phyloP scores from a whole-genome alignment of 805 yeast genomes.

The Dipodascopsis uninucleata region DNA sequence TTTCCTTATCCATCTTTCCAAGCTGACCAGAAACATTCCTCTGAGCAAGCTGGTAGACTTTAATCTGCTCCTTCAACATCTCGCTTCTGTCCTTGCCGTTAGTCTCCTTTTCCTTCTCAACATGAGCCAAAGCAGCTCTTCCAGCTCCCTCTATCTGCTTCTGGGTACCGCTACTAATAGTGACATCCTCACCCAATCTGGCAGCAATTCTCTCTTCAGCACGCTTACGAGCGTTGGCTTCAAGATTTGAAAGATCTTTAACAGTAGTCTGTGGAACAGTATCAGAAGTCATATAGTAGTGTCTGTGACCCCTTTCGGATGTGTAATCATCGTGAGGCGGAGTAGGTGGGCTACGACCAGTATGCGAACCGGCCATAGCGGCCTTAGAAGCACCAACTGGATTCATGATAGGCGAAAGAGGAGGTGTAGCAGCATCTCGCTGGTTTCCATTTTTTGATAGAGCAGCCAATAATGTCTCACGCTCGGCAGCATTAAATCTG shows the following conservation, averaged over 20 bases:
- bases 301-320: not conserved
- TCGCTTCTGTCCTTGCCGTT: not conserved
- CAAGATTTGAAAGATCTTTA: no score
- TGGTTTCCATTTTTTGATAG: not conserved
- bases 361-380: no score
- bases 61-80: conserved; percentile 31
- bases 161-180: conserved; percentile 30
- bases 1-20: conserved; percentile 41
- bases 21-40: conserved; percentile 46
- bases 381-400: no score
- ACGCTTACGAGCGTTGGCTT: no score
- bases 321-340: not conserved
- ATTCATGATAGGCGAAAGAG: no score
- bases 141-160: conserved; percentile 18
- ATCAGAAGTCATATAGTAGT: conserved; percentile 6
- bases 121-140: conserved; percentile 8
- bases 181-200: conserved; percentile 16
- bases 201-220: conserved; percentile 18
- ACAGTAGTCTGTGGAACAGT: conserved; percentile 11
- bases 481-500: conserved; percentile 11
- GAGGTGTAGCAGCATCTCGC: no score
- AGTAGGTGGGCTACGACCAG: not conserved
- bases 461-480: conserved; percentile 4
- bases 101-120: conserved; percentile 6
- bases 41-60: conserved; percentile 51